Evolutionary conservation across 371 early-diverging fungal genomes (phyloP).

Genomic region (Mucor mucedo): DNA sequence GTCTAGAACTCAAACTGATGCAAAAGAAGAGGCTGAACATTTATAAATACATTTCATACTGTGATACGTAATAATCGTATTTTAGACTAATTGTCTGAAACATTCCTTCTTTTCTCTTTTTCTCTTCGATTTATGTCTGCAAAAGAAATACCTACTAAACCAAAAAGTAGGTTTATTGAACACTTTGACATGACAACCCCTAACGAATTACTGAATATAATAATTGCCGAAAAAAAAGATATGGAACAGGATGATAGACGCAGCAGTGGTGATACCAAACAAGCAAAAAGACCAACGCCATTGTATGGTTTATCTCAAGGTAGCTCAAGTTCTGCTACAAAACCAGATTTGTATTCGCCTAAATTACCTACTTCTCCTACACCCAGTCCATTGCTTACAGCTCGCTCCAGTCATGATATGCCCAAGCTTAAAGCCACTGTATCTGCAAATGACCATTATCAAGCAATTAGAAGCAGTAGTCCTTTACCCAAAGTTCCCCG

Average conservation of each 20-base stretch:
- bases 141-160: conserved; percentile 2
- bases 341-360: neutral
- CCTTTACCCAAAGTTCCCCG: neutral
- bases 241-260: neutral
- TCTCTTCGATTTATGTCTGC: neutral
- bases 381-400: neutral
- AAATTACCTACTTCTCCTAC: neutral
- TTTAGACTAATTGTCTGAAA: neutral
- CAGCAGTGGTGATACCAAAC: neutral
- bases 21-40: conserved; percentile 20
- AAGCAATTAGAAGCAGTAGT: neutral
- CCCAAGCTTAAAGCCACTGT: neutral
- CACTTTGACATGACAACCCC: conserved; percentile 18
- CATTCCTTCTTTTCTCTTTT: neutral
- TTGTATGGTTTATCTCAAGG: conserved; percentile 1
- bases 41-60: conserved; percentile 12
- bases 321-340: neutral
- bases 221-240: neutral
- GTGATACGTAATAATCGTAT: neutral
- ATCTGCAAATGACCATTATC: neutral
- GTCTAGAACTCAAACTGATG: conserved; percentile 11
- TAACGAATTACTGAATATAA: conserved; percentile 6
- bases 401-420: neutral
- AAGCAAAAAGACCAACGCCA: neutral
- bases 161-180: conserved; percentile 17